Evolutionary conservation across 1,284 basidiomycete genomes (phyloP), one percentile per base, ranked within the genome.

Genomic region (Leccinum fallax): DNA sequence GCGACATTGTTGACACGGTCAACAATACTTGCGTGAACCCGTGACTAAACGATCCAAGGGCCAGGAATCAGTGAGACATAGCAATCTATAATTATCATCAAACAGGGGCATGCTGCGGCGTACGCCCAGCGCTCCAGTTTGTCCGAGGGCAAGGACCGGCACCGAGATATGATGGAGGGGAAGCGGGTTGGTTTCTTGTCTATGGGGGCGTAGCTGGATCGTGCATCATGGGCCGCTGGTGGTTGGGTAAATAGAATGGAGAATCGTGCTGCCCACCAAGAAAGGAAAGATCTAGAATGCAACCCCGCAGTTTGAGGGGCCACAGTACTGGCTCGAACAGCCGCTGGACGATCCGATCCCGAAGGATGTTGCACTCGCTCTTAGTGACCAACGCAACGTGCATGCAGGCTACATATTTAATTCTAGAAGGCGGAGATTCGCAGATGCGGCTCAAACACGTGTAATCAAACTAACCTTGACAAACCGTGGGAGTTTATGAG

Each of bases 301-400:
- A 71, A 66, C 63, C 64, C 70, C 73, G 70, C 73, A 75, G 71
- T 74, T 72, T 72, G 71, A 66, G 70, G 61, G 70, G 63, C 60
- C 58, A 46, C 59, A n/a, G 24, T 28, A 51, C 11, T 36, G 6
- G 21, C 11, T 48, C 46, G 21, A 7, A 48, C 11, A 48, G 46
- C 46, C 46, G 58, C 64, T 63, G 58, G 62, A 62, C 69, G 72
- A 74, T 74, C 70, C 61, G 71, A 73, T 57, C 24, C 64, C 62
- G 67, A 67, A 61, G 59, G 32, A 62, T 5, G 66, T 57, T 55
- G 46, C 46, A 48, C 46, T 48, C 21, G 21, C 13, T 48, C 46
- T 48, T 46, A 21, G 43, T 46, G 19, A 21, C 46, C 46, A 48
- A 48, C 46, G 13, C 46, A 48, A 48, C 46, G 13, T 24, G 46